These are phyloP conservation scores for Paxillus ammoniavirescens DNA, from an alignment of 768 basidiomycete genomes.

Conservation along the genomic window DNA sequence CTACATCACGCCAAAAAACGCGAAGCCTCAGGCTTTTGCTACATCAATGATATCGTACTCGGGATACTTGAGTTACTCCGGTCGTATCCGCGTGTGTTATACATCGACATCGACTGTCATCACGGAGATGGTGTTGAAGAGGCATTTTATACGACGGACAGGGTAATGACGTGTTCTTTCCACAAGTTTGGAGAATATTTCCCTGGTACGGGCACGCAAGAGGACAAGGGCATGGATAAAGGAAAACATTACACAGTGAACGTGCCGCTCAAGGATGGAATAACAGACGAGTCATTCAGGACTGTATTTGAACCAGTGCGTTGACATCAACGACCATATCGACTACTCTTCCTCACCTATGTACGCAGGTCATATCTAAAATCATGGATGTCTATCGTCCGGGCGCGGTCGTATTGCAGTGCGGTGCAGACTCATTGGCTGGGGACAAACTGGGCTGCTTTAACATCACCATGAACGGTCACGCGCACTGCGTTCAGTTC, in stretches of 20 bases:
- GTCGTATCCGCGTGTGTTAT: constrained; percentile 81
- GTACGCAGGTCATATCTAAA: constrained; percentile 67
- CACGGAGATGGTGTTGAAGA: constrained; percentile 99
- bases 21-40: constrained; percentile 98
- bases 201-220: constrained; percentile 78
- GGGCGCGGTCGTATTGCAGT: constrained; percentile 86
- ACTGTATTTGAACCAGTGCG: constrained; percentile 91
- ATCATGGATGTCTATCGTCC: constrained; percentile 89
- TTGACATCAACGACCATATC: not conserved
- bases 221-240: constrained; percentile 79
- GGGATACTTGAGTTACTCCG: constrained; percentile 92
- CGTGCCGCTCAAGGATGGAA: constrained; percentile 91
- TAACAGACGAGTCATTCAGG: constrained; percentile 84
- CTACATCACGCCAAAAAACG: constrained; percentile 99
- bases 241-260: constrained; percentile 91
- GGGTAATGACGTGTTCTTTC: constrained; percentile 96
- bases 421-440: constrained; percentile 92
- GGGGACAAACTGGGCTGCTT: constrained; percentile 96
- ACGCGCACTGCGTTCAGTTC: constrained; percentile 88
- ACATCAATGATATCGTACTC: constrained; percentile 97
- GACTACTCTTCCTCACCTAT: not conserved
- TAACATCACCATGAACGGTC: constrained; percentile 94
- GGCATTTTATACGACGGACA: constrained; percentile 95
- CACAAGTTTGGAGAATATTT: constrained; percentile 92
- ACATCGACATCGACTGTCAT: constrained; percentile 98